phyloP scores from a whole-genome alignment of 371 early-diverging fungal genomes.

The Cokeromyces recurvatus region DNA sequence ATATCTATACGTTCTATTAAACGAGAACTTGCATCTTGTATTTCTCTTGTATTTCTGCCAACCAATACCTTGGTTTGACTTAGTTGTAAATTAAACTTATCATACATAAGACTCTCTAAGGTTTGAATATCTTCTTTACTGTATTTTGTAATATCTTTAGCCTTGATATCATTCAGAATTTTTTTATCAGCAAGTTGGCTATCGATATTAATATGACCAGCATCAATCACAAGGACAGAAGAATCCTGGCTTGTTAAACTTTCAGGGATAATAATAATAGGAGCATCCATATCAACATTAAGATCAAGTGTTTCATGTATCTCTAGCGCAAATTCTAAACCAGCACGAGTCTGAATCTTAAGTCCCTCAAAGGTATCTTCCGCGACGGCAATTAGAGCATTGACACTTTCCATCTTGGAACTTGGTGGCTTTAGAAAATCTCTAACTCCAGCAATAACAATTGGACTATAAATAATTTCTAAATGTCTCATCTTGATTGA shows the following conservation, averaged over 20 bases:
- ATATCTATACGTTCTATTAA: slow-evolving; percentile 75
- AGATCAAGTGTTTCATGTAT: slow-evolving; percentile 74
- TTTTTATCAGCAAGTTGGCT: slow-evolving; percentile 65
- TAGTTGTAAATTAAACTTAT: slow-evolving; percentile 69
- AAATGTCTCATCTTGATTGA: slow-evolving; percentile 70
- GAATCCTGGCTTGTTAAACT: slow-evolving; percentile 38
- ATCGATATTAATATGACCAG: slow-evolving; percentile 74
- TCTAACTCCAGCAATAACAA: slow-evolving; percentile 56
- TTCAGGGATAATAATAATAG: slow-evolving; percentile 81
- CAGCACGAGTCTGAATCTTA: slow-evolving; percentile 71
- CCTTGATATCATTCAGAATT: slow-evolving; percentile 52
- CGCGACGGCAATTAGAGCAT: slow-evolving; percentile 61
- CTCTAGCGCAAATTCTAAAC: slow-evolving; percentile 75
- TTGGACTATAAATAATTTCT: slow-evolving; percentile 75
- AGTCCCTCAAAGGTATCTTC: slow-evolving; percentile 71
- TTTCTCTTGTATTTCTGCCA: slow-evolving; percentile 49
- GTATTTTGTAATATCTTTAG: slow-evolving; percentile 44
- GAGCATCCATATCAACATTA: slow-evolving; percentile 81
- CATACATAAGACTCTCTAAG: slow-evolving; percentile 72
- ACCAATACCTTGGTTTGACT: slow-evolving; percentile 65
- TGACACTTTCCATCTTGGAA: slow-evolving; percentile 53
- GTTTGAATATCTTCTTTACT: slow-evolving; percentile 51
- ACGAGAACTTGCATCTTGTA: slow-evolving; percentile 8
- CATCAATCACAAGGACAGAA: slow-evolving; percentile 69
- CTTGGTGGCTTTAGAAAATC: slow-evolving; percentile 72